Conservation (phyloP, 1,284 basidiomycete species). For the Trichosporon sp. region DNA sequence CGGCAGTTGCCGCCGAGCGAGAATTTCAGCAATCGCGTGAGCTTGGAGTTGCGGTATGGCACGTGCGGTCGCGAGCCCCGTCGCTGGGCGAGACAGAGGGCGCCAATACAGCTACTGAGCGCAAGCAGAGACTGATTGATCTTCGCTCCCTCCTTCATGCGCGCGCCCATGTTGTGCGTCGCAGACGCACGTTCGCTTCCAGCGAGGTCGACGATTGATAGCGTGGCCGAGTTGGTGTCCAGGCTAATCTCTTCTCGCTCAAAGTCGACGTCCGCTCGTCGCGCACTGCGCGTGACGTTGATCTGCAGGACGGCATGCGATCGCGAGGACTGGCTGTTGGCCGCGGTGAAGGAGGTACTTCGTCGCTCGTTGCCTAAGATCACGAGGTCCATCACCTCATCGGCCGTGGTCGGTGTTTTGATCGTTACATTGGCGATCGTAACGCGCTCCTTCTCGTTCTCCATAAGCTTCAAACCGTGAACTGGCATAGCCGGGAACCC, state of each 20-base stretch:
- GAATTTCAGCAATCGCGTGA: slow-evolving; percentile 91
- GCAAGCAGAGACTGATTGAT: slow-evolving; percentile 96
- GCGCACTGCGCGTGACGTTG: slow-evolving; percentile 74
- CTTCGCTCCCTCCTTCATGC: slow-evolving; percentile 94
- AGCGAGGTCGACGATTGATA: slow-evolving; percentile 94
- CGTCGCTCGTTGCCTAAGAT: slow-evolving; percentile 76
- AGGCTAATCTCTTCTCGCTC: slow-evolving; percentile 29
- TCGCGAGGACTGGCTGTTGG: slow-evolving; percentile 89
- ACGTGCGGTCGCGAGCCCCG: slow-evolving; percentile 75
- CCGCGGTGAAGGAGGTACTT: slow-evolving; percentile 86
- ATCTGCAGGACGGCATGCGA: slow-evolving; percentile 95
- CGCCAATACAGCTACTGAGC: slow-evolving; percentile 92
- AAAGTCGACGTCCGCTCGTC: slow-evolving; percentile 41
- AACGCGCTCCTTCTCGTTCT: slow-evolving; percentile 72
- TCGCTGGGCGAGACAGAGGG: slow-evolving; percentile 70
- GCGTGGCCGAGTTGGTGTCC: slow-evolving; percentile 75
- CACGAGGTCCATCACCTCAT: slow-evolving; percentile 89
- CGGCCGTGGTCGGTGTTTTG: slow-evolving; percentile 68
- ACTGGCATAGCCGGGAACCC: slow-evolving; percentile 55
- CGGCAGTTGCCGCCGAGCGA: slow-evolving; percentile 95
- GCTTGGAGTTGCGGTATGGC: slow-evolving; percentile 93
- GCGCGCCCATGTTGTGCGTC: slow-evolving; percentile 91
- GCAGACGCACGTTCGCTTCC: slow-evolving; percentile 92
- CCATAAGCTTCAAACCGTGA: slow-evolving; percentile 82
- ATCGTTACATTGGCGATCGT: slow-evolving; percentile 80